Percentiles rank a stretch among this genome's conserved stretches.
These are phyloP conservation scores for Cymbopogon citratus DNA, from an alignment of 176 grass and related monocot species.

Conservation along the genomic window DNA sequence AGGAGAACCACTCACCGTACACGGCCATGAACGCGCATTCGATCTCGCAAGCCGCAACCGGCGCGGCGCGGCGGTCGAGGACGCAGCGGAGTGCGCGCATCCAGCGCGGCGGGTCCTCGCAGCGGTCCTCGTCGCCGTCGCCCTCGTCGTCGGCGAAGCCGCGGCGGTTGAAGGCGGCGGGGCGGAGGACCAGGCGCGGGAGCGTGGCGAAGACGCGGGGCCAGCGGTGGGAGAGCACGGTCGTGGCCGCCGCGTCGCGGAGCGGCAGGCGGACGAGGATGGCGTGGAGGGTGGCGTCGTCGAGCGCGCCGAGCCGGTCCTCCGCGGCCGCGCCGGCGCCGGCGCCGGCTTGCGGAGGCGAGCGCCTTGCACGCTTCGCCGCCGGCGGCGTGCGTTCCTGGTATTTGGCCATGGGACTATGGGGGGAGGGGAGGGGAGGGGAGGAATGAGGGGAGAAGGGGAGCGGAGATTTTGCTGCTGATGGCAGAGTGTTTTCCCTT, in stretches of 20 bases:
- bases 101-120: not conserved
- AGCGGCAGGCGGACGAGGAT: conserved; percentile 16
- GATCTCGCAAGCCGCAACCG: not conserved
- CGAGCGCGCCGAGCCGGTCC: conserved; percentile 24
- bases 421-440: not conserved
- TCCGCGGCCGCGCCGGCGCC: not conserved
- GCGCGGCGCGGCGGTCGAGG: not conserved
- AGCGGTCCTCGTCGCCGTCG: not conserved
- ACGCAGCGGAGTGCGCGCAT: not conserved
- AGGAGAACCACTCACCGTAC: not conserved
- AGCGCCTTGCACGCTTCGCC: not conserved
- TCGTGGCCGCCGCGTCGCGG: conserved; percentile 8
- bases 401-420: too few species aligned
- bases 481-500: not conserved
- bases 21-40: not conserved
- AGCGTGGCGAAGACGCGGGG: conserved; percentile 23
- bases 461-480: not conserved
- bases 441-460: not conserved
- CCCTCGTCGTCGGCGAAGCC: conserved; percentile 8
- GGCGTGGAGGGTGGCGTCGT: conserved; percentile 6
- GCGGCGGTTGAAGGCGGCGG: conserved; percentile 15
- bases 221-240: conserved; percentile 15
- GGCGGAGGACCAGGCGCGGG: not conserved
- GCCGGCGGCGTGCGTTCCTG: not conserved
- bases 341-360: not conserved